Evolutionary conservation across 164 flowering plant species (phyloP), one percentile per base, ranked within the genome.

Genomic region (Houttuynia cordata): DNA sequence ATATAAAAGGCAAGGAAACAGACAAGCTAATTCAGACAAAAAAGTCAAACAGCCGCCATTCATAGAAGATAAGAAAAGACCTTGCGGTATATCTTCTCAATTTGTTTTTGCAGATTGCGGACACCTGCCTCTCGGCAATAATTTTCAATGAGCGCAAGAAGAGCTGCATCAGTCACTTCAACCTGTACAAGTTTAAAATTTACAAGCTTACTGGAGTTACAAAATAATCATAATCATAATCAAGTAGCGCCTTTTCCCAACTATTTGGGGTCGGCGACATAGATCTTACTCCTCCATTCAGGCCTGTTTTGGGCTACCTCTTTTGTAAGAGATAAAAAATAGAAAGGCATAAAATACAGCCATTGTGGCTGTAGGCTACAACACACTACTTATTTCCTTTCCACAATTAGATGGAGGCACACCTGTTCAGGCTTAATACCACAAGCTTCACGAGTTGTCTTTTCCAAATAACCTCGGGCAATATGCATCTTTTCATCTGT

Each of bases 1-100:
- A n/a, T 45, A 10, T 12, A 12, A 45, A 45, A 45, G 12, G 14
- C 49, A 45, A 12, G 49, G 49, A 17, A 45, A 17, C 17, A 45
- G 13, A 45, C 17, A 45, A 45, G 17, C 12, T 2, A 45, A 45
- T 45, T 45, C 49, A 12, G 3, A 45, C 12, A 18, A 54, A 19
- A 22, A 15, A 24, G 34, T 30, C 22, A 55, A 24, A 10, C 19
- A 23, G n/a, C 12, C 15, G 4, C 17, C 25, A 30, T 10, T 24
- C 34, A 7, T 25, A 20, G 42, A 42, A 9, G 21, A 30, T 30
- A 23, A 14, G 18, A 24, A 57, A 37, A 18, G n/a, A 87, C 99
- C 96, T 94, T 94, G 64, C 99, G 89, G 68, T 86, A 94, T n/a
- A 94, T 91, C 76, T 94, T 94, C 68, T 91, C 99, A 62, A 94